Percentiles rank a stretch among this genome's conserved stretches.
Conservation (phyloP, 805 yeast species). For the Kodamaea hsintzibuensis region DNA sequence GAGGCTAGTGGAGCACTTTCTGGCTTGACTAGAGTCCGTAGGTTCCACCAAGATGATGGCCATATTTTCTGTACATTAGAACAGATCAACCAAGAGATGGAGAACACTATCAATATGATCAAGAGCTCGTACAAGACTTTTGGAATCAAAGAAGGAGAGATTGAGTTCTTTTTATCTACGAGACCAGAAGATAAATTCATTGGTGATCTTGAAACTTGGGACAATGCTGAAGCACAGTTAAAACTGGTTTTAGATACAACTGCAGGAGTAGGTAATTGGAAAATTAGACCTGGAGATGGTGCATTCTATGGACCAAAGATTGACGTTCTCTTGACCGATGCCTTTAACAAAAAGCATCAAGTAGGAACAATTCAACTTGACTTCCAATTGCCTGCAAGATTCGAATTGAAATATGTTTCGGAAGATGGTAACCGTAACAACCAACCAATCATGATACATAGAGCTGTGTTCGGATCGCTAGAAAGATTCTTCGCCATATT, state of each 20-base stretch:
- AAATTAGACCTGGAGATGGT: conserved; percentile 88
- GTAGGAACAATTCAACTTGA: conserved; percentile 95
- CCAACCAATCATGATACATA: conserved; percentile 90
- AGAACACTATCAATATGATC: conserved; percentile 68
- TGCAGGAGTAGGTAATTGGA: conserved; percentile 58
- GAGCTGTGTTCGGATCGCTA: conserved; percentile 93
- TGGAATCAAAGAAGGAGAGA: conserved; percentile 53
- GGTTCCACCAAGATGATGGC: conserved; percentile 98
- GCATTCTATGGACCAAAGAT: conserved; percentile 97
- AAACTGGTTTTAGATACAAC: conserved; percentile 54
- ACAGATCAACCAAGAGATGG: conserved; percentile 76
- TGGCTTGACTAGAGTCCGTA: conserved; percentile 88
- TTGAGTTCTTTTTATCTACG: conserved; percentile 71
- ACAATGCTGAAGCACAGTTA: conserved; percentile 72
- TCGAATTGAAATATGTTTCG: conserved; percentile 65
- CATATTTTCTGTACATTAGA: conserved; percentile 85
- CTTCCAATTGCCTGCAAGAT: conserved; percentile 88
- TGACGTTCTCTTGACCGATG: conserved; percentile 81
- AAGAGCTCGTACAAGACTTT: conserved; percentile 73
- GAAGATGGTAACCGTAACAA: conserved; percentile 51
- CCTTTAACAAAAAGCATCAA: conserved; percentile 80
- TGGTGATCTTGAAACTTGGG: conserved; percentile 80
- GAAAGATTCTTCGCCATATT: conserved; percentile 91
- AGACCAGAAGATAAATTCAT: conserved; percentile 76
- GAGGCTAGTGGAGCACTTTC: conserved; percentile 93